phyloP scores from a whole-genome alignment of 2,329 filamentous ascomycete species.

The Neonectria magnoliae region DNA sequence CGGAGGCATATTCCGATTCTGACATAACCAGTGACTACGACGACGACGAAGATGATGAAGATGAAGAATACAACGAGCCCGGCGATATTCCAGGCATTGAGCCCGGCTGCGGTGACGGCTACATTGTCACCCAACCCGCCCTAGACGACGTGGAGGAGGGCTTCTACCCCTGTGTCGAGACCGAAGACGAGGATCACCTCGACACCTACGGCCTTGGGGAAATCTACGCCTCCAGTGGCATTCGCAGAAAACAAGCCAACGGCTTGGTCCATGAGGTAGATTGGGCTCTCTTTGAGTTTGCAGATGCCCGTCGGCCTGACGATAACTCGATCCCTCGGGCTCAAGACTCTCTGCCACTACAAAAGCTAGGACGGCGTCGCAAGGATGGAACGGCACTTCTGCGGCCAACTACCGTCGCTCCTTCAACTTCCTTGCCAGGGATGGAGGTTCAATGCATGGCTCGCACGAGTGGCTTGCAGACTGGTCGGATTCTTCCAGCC shows the following conservation, averaged over 20 bases:
- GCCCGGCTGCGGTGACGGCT: slow-evolving; percentile 77
- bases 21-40: slow-evolving; percentile 64
- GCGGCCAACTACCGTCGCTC: slow-evolving; percentile 68
- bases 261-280: slow-evolving; percentile 90
- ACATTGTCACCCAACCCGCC: slow-evolving; percentile 90
- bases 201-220: slow-evolving; percentile 83
- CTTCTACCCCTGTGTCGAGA: slow-evolving; percentile 80
- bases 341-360: slow-evolving; percentile 21
- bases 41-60: slow-evolving; percentile 64
- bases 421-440: slow-evolving; percentile 72
- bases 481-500: slow-evolving; percentile 78
- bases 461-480: slow-evolving; percentile 84
- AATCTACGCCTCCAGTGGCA: slow-evolving; percentile 89
- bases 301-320: slow-evolving; percentile 74
- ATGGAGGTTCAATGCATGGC: slow-evolving; percentile 88
- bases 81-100: slow-evolving; percentile 85
- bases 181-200: slow-evolving; percentile 82
- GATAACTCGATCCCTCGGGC: slow-evolving; percentile 73
- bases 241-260: slow-evolving; percentile 77
- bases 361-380: slow-evolving; percentile 17
- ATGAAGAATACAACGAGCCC: slow-evolving; percentile 65
- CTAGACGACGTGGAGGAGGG: slow-evolving; percentile 85
- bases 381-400: slow-evolving; percentile 48
- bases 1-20: slow-evolving; percentile 61
- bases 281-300: slow-evolving; percentile 90